Conservation (phyloP, 2,329 filamentous ascomycete species). For the Colletotrichum incanum region DNA sequence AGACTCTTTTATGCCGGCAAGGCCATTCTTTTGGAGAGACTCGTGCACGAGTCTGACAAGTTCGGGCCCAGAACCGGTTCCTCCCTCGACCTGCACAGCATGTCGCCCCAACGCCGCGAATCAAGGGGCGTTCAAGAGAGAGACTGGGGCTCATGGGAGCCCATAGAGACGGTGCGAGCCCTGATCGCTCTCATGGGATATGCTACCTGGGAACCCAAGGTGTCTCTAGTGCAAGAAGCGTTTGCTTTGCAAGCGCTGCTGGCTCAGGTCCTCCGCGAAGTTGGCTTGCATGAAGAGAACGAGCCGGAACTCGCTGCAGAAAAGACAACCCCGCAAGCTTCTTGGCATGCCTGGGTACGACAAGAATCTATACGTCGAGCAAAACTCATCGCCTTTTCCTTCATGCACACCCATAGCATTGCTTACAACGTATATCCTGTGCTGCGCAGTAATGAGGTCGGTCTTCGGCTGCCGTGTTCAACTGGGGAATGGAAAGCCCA, state of each 20-base stretch:
- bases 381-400: conserved; percentile 57
- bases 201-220: conserved; percentile 56
- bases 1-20: conserved; percentile 53
- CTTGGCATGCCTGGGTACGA: conserved; percentile 52
- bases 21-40: conserved; percentile 51
- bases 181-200: conserved; percentile 57
- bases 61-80: conserved; percentile 49
- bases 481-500: conserved; percentile 56
- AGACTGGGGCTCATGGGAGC: conserved; percentile 48
- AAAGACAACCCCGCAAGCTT: conserved; percentile 31
- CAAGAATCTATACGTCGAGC: conserved; percentile 53
- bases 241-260: conserved; percentile 54
- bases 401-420: conserved; percentile 57
- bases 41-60: conserved; percentile 46
- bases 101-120: conserved; percentile 36
- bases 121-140: conserved; percentile 6
- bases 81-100: conserved; percentile 44
- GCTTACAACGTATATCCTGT: conserved; percentile 57
- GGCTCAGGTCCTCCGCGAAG: conserved; percentile 52
- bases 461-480: conserved; percentile 53
- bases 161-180: conserved; percentile 53
- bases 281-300: conserved; percentile 52
- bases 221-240: conserved; percentile 52
- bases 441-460: conserved; percentile 55
- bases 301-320: conserved; percentile 20